Evolutionary conservation across 2,329 filamentous ascomycete species (phyloP), one percentile per base, ranked within the genome.

Genomic region (Ilyonectria robusta): DNA sequence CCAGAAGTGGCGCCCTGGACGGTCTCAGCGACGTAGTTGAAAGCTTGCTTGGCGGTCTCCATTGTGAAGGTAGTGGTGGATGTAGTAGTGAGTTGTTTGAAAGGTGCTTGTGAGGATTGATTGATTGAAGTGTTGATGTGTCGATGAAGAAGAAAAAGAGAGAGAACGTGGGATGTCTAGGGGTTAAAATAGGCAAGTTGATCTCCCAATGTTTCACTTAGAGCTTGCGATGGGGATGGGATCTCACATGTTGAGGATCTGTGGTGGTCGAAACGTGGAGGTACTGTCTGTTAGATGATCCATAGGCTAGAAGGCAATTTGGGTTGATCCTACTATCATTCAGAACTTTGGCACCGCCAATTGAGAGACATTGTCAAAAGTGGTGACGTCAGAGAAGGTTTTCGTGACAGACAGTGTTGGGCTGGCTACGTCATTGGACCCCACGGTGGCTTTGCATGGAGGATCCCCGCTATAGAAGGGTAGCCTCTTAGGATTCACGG

Each of bases 11-110:
- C 83, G 75, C 89, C 85, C 84, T 91, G 87, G 77, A 91, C 79
- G 74, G 84, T 84, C 87, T 93, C 91, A 73, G 88, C 82, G 82
- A 92, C 89, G 87, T 92, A 92, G 88, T 91, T 92, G 83, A 82
- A 87, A 78, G 85, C 87, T 83, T 91, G 88, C 85, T 86, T 86
- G 74, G 83, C 71, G 73, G 83, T 79, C 72, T 88, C 86, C 86
- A 88, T 88, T 81, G 72, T 82, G 78, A 77, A 69, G 59, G 62
- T 70, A n/a, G 40, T 42, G 40, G 40, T 73, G 60, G 54, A 68
- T 75, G 68, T 47, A 53, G 40, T n/a, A 2, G 40, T 46, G 17
- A 6, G 4, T 23, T 46, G 48, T 33, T 53, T 31, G 31, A 19
- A 68, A 59, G 66, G 47, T 69, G 40, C 50, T 55, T 59, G 17